phyloP scores from a whole-genome alignment of 495 filamentous ascomycete species.

The Amniculicola lignicola region DNA sequence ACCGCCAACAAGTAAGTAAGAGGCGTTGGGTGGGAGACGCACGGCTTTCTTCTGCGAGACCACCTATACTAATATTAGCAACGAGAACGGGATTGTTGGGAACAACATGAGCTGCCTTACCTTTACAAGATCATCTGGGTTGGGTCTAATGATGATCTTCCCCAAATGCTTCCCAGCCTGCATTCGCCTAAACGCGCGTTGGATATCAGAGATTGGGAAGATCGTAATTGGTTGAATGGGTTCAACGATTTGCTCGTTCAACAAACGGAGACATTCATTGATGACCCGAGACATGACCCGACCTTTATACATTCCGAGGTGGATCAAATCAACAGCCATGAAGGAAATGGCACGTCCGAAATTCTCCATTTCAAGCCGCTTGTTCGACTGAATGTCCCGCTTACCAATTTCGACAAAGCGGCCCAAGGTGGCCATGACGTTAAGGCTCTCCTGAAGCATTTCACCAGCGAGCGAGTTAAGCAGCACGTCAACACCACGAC shows the following conservation, averaged over 20 bases:
- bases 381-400: constrained; percentile 47
- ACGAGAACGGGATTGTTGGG: not conserved
- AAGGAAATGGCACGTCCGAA: constrained; percentile 13
- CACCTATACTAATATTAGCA: not conserved
- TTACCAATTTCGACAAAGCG: constrained; percentile 34
- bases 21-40: constrained; percentile 8
- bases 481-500: constrained; percentile 29
- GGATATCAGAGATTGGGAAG: constrained; percentile 45
- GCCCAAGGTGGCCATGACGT: constrained; percentile 4
- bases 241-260: not conserved
- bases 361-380: constrained; percentile 15
- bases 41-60: not conserved
- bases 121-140: not conserved
- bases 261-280: not conserved
- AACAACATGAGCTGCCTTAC: not conserved
- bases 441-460: constrained; percentile 16
- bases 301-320: too few relatives aligned
- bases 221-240: constrained; percentile 34
- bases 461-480: constrained; percentile 27
- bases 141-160: constrained; percentile 52
- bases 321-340: not conserved
- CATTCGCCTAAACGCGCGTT: constrained; percentile 54
- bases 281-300: too few relatives aligned
- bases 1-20: constrained; percentile 49
- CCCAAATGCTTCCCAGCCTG: constrained; percentile 55